These are phyloP conservation scores for Solanum gandarillasii DNA, from an alignment of 257 asterid genomes.

Conservation along the genomic window DNA sequence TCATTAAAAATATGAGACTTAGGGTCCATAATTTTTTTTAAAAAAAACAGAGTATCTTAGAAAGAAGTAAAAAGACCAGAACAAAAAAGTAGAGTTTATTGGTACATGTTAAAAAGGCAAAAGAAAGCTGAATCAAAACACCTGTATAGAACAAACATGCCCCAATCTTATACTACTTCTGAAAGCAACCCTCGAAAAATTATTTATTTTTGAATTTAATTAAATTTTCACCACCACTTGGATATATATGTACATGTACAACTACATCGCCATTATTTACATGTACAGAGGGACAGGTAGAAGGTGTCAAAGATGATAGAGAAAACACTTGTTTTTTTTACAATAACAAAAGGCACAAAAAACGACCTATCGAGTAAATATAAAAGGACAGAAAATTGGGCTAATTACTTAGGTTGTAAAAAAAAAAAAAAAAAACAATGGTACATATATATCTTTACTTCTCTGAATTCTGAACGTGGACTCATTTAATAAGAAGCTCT, in stretches of 20 bases:
- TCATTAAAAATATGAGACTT: slow-evolving; percentile 11
- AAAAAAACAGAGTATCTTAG: not conserved
- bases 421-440: not conserved
- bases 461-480: slow-evolving; percentile 10
- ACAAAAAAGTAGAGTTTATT: not conserved
- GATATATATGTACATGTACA: not conserved
- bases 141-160: slow-evolving; percentile 21
- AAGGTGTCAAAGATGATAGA: slow-evolving; percentile 24
- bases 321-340: slow-evolving; percentile 3
- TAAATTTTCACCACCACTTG: slow-evolving; percentile 21
- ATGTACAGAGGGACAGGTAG: slow-evolving; percentile 19
- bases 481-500: slow-evolving; percentile 9
- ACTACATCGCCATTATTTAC: slow-evolving; percentile 15
- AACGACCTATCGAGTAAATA: slow-evolving; percentile 2
- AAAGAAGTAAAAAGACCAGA: not conserved
- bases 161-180: slow-evolving; percentile 13
- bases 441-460: slow-evolving; percentile 3
- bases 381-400: slow-evolving; percentile 2
- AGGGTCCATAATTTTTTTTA: slow-evolving; percentile 14
- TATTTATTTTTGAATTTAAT: not conserved
- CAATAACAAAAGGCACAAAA: slow-evolving; percentile 10
- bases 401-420: not conserved
- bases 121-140: slow-evolving; percentile 2
- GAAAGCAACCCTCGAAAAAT: slow-evolving; percentile 5
- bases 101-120: not conserved